Conservation (phyloP, 305 asterid species). For the Ruellia speciosa region DNA sequence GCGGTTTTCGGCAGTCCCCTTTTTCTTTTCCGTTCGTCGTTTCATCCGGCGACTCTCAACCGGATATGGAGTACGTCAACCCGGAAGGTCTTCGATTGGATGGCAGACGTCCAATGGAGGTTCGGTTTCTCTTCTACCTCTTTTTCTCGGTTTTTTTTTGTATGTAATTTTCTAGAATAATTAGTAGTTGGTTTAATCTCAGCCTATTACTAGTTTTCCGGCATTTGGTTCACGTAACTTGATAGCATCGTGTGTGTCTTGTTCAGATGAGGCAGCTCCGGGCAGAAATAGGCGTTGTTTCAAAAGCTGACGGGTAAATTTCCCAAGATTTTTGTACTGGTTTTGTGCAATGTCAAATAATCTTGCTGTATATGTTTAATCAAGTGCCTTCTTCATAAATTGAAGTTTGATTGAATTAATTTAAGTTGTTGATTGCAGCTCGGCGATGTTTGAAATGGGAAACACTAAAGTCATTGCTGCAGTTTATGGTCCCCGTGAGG, state of each 20-base stretch:
- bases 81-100: conserved; percentile 96
- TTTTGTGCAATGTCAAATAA: not conserved
- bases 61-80: conserved; percentile 76
- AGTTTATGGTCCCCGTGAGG: conserved; percentile 98
- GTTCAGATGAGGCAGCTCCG: conserved; percentile 89
- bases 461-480: conserved; percentile 98
- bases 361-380: conserved; percentile 1
- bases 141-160: not conserved
- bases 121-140: conserved; percentile 15
- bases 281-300: conserved; percentile 75
- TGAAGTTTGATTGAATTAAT: conserved; percentile 15
- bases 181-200: not conserved
- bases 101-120: conserved; percentile 97
- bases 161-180: not conserved
- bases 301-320: conserved; percentile 84
- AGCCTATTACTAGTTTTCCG: not conserved
- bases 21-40: not conserved
- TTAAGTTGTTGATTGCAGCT: conserved; percentile 43
- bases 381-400: conserved; percentile 5
- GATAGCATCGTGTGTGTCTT: conserved; percentile 1
- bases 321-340: not conserved
- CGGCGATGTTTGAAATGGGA: conserved; percentile 95
- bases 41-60: not conserved
- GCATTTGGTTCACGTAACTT: not conserved
- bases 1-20: conserved; percentile 15